Evolutionary conservation across 1,284 basidiomycete genomes (phyloP).

Genomic region (Porogramme epimiltina): DNA sequence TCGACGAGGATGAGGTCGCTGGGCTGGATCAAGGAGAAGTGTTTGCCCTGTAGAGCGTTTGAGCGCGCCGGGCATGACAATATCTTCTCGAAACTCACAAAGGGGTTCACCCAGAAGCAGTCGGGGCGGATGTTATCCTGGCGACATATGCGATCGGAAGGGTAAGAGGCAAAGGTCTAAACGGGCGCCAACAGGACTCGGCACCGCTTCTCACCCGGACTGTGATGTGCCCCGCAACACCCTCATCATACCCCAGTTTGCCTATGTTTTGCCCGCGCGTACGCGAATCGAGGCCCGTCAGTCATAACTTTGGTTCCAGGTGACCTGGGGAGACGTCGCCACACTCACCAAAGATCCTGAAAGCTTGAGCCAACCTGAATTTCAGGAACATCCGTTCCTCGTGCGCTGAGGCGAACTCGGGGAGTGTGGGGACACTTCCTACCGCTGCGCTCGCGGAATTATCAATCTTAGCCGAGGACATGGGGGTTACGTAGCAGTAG

Average conservation of each 20-base stretch:
- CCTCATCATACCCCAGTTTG: constrained; percentile 59
- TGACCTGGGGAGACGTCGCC: background rate
- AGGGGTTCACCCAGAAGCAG: constrained; percentile 61
- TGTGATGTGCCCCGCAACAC: constrained; percentile 66
- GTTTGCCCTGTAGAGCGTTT: constrained; percentile 34
- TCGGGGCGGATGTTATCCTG: constrained; percentile 50
- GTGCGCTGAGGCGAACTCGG: constrained; percentile 39
- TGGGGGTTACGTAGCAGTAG: too few species aligned
- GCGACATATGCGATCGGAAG: background rate
- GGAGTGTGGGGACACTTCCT: constrained; percentile 19
- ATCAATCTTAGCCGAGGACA: too few species aligned
- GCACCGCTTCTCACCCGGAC: constrained; percentile 40
- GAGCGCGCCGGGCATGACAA: background rate
- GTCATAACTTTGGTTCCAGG: too few species aligned
- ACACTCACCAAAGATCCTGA: constrained; percentile 46
- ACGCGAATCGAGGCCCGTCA: too few species aligned
- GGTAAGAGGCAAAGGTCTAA: background rate
- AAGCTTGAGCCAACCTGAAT: constrained; percentile 53
- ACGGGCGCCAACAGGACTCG: too few species aligned
- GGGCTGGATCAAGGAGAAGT: constrained; percentile 49
- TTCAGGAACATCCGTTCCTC: constrained; percentile 52
- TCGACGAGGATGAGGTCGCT: constrained; percentile 49
- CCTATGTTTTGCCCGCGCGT: constrained; percentile 28
- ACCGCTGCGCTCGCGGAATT: too few species aligned
- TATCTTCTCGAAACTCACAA: constrained; percentile 29